Evolutionary conservation across 306 rosid genomes (phyloP), one percentile per base, ranked within the genome.

Genomic region (Malus domestica): DNA sequence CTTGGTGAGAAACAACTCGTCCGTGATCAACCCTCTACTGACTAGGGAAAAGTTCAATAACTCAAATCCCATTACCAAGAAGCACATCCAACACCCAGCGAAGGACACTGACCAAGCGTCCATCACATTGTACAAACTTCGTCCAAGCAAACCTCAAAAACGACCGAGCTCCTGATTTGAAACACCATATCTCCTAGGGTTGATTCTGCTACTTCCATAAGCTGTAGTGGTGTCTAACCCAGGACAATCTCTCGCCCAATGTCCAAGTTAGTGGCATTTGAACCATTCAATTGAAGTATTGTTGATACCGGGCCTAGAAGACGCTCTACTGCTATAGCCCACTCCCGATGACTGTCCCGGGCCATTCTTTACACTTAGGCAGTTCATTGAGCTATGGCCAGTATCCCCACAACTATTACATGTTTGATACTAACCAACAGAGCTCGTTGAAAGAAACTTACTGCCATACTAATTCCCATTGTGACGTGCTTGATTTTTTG

Each of bases 171-270:
- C 72, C 66, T 89, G 87, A 49, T 68, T 81, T 46, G 88, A 81
- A 71, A 76, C 80, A 58, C 80, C 90, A 70, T 86, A 88, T 85
- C 89, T 86, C 35, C 93, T 89, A 6, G 88, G 81, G 22, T 66
- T 79, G 72, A 15, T 74, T 65, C 84, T 80, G 38, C 81, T 69
- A 68, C 81, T 83, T 71, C 97, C 95, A 81, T 88, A 90, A 71
- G 93, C 80, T 42, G 86, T 79, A 71, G 91, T 75, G 18, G 84
- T 80, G 58, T 60, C 71, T 52, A 73, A 32, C 27, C 87, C 87
- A 20, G 95, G 98, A 78, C 97, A 94, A 80, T 94, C 93, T 77
- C 82, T 87, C 11, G 96, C 93, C 93, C 91, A 90, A 55, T 94
- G 97, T 35, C 98, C 97, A 25, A 88, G 54, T 86, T 84, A 91